A percentile compares a stretch with the other conserved stretches of the same genome.
Evolutionary conservation across 305 asterid genomes (phyloP).

Genomic region (Rubia balearica): DNA sequence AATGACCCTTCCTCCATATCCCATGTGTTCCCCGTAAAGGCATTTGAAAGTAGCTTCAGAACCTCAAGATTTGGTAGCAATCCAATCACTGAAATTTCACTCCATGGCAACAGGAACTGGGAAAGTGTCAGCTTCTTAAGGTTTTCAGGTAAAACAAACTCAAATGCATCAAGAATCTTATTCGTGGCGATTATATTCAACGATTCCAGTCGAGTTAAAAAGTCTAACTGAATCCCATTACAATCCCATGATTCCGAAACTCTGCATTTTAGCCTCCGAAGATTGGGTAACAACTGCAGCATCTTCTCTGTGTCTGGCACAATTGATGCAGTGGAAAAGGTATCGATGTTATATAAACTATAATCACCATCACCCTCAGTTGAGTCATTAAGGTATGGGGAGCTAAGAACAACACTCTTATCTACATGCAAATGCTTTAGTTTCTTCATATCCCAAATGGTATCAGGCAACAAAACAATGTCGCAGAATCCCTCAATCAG

Average conservation of each 20-base stretch:
- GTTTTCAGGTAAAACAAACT: neutral
- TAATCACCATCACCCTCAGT: neutral
- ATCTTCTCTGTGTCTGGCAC: neutral
- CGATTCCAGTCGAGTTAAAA: neutral
- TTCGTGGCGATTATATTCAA: neutral
- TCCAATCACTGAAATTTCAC: neutral
- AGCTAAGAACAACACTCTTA: neutral
- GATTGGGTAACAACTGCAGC: neutral
- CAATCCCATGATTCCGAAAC: slow-evolving; percentile 6
- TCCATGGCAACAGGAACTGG: slow-evolving; percentile 1
- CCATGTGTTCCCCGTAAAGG: neutral
- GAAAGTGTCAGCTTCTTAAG: slow-evolving; percentile 3
- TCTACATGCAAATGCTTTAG: slow-evolving; percentile 2
- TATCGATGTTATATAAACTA: neutral
- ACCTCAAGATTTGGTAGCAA: neutral
- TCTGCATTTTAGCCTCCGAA: slow-evolving; percentile 6
- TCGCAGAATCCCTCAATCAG: neutral
- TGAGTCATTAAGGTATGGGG: neutral
- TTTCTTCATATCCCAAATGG: slow-evolving; percentile 8
- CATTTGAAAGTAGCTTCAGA: neutral
- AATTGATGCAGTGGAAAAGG: slow-evolving; percentile 4
- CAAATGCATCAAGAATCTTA: neutral
- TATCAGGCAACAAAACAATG: neutral
- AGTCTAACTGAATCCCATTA: neutral
- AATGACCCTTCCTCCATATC: slow-evolving; percentile 4